These are phyloP conservation scores for Cyberlindnera veronae DNA, from an alignment of 805 yeast species.

Conservation along the genomic window DNA sequence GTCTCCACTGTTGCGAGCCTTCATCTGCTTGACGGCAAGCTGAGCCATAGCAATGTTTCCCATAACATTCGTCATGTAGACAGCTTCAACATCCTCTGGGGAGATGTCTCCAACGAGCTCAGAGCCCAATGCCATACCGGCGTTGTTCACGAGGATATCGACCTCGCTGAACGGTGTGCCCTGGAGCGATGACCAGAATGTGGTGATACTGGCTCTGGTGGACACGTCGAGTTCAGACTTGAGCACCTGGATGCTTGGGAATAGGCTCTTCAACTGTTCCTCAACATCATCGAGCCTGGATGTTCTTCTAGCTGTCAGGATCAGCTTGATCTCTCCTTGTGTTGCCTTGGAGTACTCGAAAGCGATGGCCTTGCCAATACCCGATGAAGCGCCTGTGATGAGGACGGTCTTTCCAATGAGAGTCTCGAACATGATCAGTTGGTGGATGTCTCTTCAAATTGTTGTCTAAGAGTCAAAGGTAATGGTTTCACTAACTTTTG, in stretches of 20 bases:
- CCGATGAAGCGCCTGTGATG: slow-evolving; percentile 93
- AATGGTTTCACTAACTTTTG: too few species aligned
- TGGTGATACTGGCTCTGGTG: slow-evolving; percentile 44
- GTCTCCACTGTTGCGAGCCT: slow-evolving; percentile 65
- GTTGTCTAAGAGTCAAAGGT: too few species aligned
- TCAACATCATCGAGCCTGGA: slow-evolving; percentile 52
- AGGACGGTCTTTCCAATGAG: slow-evolving; percentile 72
- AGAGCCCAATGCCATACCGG: slow-evolving; percentile 75
- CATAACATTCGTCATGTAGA: slow-evolving; percentile 83
- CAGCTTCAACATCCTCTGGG: slow-evolving; percentile 57
- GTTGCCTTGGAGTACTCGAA: slow-evolving; percentile 73
- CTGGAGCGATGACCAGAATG: slow-evolving; percentile 51
- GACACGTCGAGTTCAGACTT: slow-evolving; percentile 54
- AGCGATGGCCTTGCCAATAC: slow-evolving; percentile 94
- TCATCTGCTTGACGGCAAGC: slow-evolving; percentile 64
- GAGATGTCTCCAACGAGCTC: slow-evolving; percentile 71
- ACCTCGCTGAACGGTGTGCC: slow-evolving; percentile 54
- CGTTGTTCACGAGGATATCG: slow-evolving; percentile 31
- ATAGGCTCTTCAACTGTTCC: slow-evolving; percentile 41
- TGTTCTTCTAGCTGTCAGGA: slow-evolving; percentile 73
- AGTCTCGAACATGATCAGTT: neutral
- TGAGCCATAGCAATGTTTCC: slow-evolving; percentile 84
- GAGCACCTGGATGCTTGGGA: slow-evolving; percentile 42
- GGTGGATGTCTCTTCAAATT: too few species aligned
- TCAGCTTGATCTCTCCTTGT: slow-evolving; percentile 63